Percentiles rank a stretch among this genome's conserved stretches.
phyloP scores from a whole-genome alignment of 352 stramenopile species.

The Globisporangium emineosum region DNA sequence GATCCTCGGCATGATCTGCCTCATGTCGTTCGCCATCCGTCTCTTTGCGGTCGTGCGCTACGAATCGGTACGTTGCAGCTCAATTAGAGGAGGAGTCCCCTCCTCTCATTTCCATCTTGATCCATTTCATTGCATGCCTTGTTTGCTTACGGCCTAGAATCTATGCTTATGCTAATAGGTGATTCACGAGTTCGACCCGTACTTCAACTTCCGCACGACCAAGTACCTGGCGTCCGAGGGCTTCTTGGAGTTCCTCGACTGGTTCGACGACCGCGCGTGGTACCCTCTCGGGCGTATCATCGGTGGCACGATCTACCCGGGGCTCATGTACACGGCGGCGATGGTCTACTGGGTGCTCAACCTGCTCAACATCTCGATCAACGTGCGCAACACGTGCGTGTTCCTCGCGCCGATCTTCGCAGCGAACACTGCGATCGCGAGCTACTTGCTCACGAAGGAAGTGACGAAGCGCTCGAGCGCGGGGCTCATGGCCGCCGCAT shows the following conservation, averaged over 20 bases:
- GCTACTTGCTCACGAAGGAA: slow-evolving; percentile 90
- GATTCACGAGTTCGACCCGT: slow-evolving; percentile 93
- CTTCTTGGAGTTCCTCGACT: slow-evolving; percentile 96
- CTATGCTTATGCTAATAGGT: slow-evolving; percentile 29
- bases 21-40: slow-evolving; percentile 92
- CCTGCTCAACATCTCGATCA: slow-evolving; percentile 90
- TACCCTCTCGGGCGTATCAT: slow-evolving; percentile 93
- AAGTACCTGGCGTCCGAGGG: slow-evolving; percentile 95
- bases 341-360: slow-evolving; percentile 90
- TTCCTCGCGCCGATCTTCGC: slow-evolving; percentile 91
- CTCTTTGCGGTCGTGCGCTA: slow-evolving; percentile 93
- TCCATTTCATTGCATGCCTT: neutral
- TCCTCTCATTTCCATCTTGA: neutral
- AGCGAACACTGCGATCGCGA: slow-evolving; percentile 84
- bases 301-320: slow-evolving; percentile 92
- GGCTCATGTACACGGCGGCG: slow-evolving; percentile 89
- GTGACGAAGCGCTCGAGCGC: slow-evolving; percentile 87
- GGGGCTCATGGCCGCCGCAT: slow-evolving; percentile 88
- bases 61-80: slow-evolving; percentile 64
- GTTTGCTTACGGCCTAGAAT: neutral
- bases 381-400: slow-evolving; percentile 91
- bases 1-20: slow-evolving; percentile 91
- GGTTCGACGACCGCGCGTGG: slow-evolving; percentile 97
- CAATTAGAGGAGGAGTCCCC: neutral
- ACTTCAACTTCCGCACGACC: slow-evolving; percentile 99